These are phyloP conservation scores for Mycocentrospora acerina DNA, from an alignment of 2,329 filamentous ascomycete genomes.

Conservation along the genomic window DNA sequence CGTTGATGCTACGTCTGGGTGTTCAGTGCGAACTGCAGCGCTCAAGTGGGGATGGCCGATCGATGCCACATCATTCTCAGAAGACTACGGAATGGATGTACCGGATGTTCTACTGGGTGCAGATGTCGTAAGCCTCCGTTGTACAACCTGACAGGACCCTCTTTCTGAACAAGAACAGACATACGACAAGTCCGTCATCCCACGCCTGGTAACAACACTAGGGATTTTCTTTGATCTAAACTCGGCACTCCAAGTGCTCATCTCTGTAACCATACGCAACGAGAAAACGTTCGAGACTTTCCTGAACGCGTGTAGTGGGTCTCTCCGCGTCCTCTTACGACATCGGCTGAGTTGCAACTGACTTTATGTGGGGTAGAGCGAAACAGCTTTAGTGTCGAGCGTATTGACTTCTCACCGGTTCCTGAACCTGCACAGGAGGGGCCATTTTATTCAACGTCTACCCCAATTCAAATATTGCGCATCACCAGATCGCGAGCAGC, in stretches of 20 bases:
- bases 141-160: slow-evolving; percentile 8
- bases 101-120: slow-evolving; percentile 71
- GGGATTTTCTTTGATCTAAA: slow-evolving; percentile 61
- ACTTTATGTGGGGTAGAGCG: slow-evolving; percentile 43
- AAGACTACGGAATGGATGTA: slow-evolving; percentile 49
- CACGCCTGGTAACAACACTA: slow-evolving; percentile 65
- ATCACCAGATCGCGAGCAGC: slow-evolving; percentile 35
- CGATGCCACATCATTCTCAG: slow-evolving; percentile 59
- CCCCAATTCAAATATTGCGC: slow-evolving; percentile 60
- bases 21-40: slow-evolving; percentile 53
- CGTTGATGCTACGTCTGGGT: slow-evolving; percentile 35
- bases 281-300: slow-evolving; percentile 68
- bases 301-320: slow-evolving; percentile 57
- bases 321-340: slow-evolving; percentile 33
- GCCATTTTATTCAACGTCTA: slow-evolving; percentile 64
- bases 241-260: slow-evolving; percentile 60
- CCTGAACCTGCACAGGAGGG: slow-evolving; percentile 53
- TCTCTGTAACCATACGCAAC: slow-evolving; percentile 72
- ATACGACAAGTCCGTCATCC: slow-evolving; percentile 67
- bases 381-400: slow-evolving; percentile 38
- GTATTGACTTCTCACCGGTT: slow-evolving; percentile 33
- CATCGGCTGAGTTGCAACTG: slow-evolving; percentile 30
- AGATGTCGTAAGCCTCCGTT: slow-evolving; percentile 58
- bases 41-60: slow-evolving; percentile 66
- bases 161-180: slow-evolving; percentile 50